Evolutionary conservation across 2,329 filamentous ascomycete species (phyloP).

Genomic region (Diaporthe nobilis): DNA sequence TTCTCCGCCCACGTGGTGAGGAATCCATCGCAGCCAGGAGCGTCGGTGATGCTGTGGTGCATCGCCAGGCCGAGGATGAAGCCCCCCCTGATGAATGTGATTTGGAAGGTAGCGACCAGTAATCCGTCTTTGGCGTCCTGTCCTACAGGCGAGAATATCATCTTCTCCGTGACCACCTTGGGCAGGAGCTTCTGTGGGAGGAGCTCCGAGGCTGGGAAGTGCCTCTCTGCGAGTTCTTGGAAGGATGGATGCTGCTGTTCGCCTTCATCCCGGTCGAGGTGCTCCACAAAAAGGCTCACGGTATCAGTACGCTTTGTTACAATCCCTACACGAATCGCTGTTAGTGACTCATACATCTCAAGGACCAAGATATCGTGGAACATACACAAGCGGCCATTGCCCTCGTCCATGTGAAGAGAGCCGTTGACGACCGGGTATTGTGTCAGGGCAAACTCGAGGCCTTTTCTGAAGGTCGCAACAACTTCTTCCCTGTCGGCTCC

Average conservation of each 20-base stretch:
- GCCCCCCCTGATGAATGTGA: constrained; percentile 48
- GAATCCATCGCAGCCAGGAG: constrained; percentile 48
- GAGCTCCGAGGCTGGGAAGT: constrained; percentile 3
- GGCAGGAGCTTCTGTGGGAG: constrained; percentile 7
- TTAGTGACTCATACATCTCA: neutral
- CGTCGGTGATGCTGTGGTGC: constrained; percentile 46
- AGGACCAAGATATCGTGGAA: neutral
- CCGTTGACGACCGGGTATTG: constrained; percentile 21
- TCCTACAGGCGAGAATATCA: constrained; percentile 15
- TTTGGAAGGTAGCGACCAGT: constrained; percentile 44
- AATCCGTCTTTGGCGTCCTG: constrained; percentile 7
- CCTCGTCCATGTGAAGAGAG: constrained; percentile 23
- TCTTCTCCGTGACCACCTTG: constrained; percentile 16
- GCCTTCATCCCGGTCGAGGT: constrained; percentile 13
- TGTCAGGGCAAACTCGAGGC: constrained; percentile 23
- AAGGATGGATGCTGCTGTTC: constrained; percentile 3
- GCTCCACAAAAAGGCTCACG: constrained; percentile 22
- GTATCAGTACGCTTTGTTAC: constrained; percentile 7
- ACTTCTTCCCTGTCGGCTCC: constrained; percentile 15
- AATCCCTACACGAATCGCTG: neutral
- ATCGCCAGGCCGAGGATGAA: constrained; percentile 47
- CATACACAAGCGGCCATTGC: constrained; percentile 22
- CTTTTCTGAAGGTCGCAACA: neutral
- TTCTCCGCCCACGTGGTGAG: constrained; percentile 49
- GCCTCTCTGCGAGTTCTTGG: constrained; percentile 15